phyloP scores from a whole-genome alignment of 1,284 basidiomycete species.

The Pyrrhoderma lamaoense region DNA sequence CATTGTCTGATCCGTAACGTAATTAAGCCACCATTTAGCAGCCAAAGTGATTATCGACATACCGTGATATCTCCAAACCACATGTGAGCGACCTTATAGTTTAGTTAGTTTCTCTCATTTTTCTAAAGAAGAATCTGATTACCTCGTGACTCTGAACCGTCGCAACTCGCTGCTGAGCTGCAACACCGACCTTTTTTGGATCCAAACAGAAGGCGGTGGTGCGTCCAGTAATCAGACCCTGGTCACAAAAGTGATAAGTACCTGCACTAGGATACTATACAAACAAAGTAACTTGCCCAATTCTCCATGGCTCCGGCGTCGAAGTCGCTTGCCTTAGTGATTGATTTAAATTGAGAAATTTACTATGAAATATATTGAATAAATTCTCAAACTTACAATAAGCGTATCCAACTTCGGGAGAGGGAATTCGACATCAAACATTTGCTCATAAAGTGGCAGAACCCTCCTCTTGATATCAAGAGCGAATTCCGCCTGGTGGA shows the following conservation, averaged over 20 bases:
- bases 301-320: conserved; percentile 96
- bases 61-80: conserved; percentile 47
- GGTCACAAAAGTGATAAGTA: conserved; percentile 5
- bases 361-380: background rate
- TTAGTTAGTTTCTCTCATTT: background rate
- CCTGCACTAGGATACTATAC: background rate
- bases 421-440: conserved; percentile 88
- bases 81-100: conserved; percentile 54
- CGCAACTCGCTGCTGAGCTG: conserved; percentile 76
- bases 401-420: conserved; percentile 91
- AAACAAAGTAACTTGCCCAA: conserved; percentile 43
- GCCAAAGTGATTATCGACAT: conserved; percentile 64
- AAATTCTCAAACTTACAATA: conserved; percentile 38
- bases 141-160: conserved; percentile 79
- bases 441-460: conserved; percentile 88
- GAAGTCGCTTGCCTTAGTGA: conserved; percentile 66
- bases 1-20: conserved; percentile 86
- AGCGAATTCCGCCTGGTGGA: conserved; percentile 77
- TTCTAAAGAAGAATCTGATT: background rate
- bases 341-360: background rate
- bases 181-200: conserved; percentile 66
- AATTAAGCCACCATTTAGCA: background rate
- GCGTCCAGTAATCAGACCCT: conserved; percentile 88
- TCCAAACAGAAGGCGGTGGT: conserved; percentile 83
- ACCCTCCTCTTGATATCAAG: conserved; percentile 86